phyloP scores from a whole-genome alignment of 305 asterid species.

The Fraxinus albicans region DNA sequence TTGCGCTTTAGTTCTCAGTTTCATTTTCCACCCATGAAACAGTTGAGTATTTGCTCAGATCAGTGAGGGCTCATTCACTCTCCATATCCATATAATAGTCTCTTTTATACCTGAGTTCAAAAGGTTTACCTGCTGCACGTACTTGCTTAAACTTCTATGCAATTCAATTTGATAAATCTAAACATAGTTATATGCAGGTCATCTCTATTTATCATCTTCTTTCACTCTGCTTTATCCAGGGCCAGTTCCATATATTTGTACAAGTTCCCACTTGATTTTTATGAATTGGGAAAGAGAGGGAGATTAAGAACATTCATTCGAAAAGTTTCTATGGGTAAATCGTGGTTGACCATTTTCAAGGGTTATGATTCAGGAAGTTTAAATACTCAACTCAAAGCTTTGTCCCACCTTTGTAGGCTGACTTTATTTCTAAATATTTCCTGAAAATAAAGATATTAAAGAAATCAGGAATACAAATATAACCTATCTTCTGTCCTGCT shows the following conservation, averaged over 20 bases:
- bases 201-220: background rate
- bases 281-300: background rate
- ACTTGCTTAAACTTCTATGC: background rate
- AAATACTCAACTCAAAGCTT: background rate
- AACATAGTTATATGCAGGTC: background rate
- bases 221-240: background rate
- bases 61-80: slow-evolving; percentile 2
- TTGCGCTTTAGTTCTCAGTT: background rate
- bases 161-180: background rate
- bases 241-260: background rate
- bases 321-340: background rate
- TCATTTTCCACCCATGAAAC: background rate
- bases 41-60: background rate
- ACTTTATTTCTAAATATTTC: background rate
- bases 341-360: background rate
- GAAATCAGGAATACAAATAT: background rate
- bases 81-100: background rate
- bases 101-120: background rate
- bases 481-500: background rate
- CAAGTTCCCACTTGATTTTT: background rate
- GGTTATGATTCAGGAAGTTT: background rate
- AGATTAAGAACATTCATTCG: background rate
- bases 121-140: background rate
- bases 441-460: background rate
- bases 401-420: too few species aligned